phyloP scores from a whole-genome alignment of 1,139 yeast species.

The Candida dubliniensis region DNA sequence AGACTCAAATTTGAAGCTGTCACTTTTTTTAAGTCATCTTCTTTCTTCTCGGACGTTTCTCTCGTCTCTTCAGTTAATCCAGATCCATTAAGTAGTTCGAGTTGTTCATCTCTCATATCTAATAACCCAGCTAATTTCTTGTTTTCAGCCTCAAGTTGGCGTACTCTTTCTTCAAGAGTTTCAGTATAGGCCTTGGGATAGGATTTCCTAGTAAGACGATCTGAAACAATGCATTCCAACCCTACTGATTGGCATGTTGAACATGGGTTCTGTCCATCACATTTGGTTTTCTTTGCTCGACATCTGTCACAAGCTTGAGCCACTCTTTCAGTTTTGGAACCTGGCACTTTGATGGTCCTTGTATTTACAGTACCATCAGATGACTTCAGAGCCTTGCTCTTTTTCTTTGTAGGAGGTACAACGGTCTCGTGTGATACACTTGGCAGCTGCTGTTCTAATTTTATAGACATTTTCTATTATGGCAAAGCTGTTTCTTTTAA shows the following conservation, averaged over 20 bases:
- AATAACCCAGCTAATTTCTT: slow-evolving; percentile 47
- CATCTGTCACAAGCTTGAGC: slow-evolving; percentile 91
- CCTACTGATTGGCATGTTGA: slow-evolving; percentile 46
- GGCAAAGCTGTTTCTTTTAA: not conserved
- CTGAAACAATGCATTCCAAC: slow-evolving; percentile 46
- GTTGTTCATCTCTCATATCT: slow-evolving; percentile 63
- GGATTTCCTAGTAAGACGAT: slow-evolving; percentile 44
- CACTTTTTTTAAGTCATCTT: slow-evolving; percentile 11
- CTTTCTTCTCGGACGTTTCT: not conserved
- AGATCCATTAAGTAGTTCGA: slow-evolving; percentile 27
- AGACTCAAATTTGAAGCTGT: slow-evolving; percentile 20
- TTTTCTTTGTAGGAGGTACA: slow-evolving; percentile 11
- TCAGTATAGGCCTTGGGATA: slow-evolving; percentile 54
- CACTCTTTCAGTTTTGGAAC: slow-evolving; percentile 54
- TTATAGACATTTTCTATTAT: not conserved
- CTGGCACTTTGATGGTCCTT: slow-evolving; percentile 67
- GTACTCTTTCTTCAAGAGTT: slow-evolving; percentile 45
- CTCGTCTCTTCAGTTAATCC: slow-evolving; percentile 10
- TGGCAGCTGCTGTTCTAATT: not conserved
- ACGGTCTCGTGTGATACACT: not conserved
- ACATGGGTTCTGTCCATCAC: slow-evolving; percentile 66
- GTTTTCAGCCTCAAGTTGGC: slow-evolving; percentile 47
- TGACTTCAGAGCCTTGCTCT: slow-evolving; percentile 17
- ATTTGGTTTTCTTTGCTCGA: slow-evolving; percentile 73
- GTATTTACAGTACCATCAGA: slow-evolving; percentile 19